Base-by-base conservation (phyloP, 108 stramenopile genomes). In the Cylindrotheca closterium region DNA sequence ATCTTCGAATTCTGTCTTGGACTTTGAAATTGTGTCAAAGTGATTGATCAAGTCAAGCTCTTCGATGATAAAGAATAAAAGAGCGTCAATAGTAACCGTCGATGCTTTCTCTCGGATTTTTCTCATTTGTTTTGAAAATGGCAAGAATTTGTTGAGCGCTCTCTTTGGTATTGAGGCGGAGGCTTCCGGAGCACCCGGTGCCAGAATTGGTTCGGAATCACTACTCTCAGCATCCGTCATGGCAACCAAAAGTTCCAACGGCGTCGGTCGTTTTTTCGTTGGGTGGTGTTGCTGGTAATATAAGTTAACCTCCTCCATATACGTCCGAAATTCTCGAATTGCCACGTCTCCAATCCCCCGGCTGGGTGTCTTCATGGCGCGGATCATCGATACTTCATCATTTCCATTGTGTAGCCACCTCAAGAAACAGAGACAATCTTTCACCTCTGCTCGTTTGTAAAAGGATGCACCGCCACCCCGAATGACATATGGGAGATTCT, bases 371-470 rank as follows among this genome's bases (percentile, higher is more conserved):
- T 85, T 82, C 32, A 88, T 63, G 30, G 85, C 81, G 42, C 91
- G 74, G 18, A 82, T 28, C 84, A 88, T 87, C 2, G 91, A 73
- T 17, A 72, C 70, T 54, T 81, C 58, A 62, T 92, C 87, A 4
- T 81, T 79, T 1, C 84, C 77, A 56, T 88, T 92, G 75, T 80
- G 63, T 37, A 92, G 65, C 64, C 85, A 81, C 29, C 84, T 77
- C 22, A 92, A 55, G 60, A 88, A 92, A 57, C 83, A 87, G 30
- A 92, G 65, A 64, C 85, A 84, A 58, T 88, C 91, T 55, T 85
- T 84, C 33, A 92, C 80, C 58, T 92, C 91, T 28, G 79, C 71
- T 25, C 91, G 83, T 47, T 80, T 80, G 73, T 92, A 92, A 47
- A 92, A 92, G 0, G 83, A 77, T 17, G 83, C 83, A n/a, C 87